phyloP scores from a whole-genome alignment of 163 green algal genomes.

The Scenedesmus sp. region DNA sequence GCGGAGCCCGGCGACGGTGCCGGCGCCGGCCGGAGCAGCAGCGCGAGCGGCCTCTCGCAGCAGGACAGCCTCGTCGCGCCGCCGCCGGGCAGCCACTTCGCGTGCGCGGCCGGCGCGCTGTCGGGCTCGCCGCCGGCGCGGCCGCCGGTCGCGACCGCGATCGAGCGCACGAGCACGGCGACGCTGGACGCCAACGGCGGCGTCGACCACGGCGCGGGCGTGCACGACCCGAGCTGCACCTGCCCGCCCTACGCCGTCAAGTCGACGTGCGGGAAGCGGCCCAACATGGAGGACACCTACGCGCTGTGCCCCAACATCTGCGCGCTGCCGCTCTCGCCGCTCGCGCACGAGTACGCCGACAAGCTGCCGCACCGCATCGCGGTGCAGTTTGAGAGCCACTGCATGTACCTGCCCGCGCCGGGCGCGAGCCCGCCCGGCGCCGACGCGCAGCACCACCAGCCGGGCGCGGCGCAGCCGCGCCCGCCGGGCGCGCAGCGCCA shows the following conservation, averaged over 20 bases:
- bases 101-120: background rate
- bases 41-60: slow-evolving; percentile 17
- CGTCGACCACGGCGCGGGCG: slow-evolving; percentile 31
- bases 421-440: background rate
- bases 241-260: slow-evolving; percentile 81
- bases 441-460: slow-evolving; percentile 1
- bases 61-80: slow-evolving; percentile 19
- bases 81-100: background rate
- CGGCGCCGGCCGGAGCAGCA: background rate
- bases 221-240: slow-evolving; percentile 32
- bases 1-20: background rate
- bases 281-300: slow-evolving; percentile 93
- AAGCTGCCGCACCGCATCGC: slow-evolving; percentile 83
- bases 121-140: slow-evolving; percentile 8
- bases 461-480: background rate
- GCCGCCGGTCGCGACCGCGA: background rate
- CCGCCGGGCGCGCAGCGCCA: slow-evolving; percentile 2
- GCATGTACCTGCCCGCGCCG: slow-evolving; percentile 7
- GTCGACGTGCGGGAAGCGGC: slow-evolving; percentile 81
- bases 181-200: slow-evolving; percentile 13
- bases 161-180: slow-evolving; percentile 31
- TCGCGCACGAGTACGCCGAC: slow-evolving; percentile 53
- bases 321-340: slow-evolving; percentile 65
- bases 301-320: slow-evolving; percentile 79
- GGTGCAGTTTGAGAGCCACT: slow-evolving; percentile 60